A percentile compares a stretch with the other conserved stretches of the same genome.
phyloP scores from a whole-genome alignment of 2,329 filamentous ascomycete species.

The Pseudocercospora vitis region DNA sequence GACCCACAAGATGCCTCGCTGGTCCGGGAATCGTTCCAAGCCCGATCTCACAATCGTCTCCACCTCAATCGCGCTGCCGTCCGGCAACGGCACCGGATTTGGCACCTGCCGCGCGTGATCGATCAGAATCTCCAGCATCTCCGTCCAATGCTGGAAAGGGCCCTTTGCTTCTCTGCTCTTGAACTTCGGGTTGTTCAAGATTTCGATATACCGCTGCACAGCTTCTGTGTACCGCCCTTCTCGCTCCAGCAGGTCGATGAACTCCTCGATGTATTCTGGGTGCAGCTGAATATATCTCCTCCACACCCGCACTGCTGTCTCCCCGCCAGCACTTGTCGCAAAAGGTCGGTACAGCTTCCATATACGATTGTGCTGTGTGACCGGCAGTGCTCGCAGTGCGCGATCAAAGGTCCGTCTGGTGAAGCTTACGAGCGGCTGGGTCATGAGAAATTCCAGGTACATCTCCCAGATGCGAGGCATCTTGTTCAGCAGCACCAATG shows the following conservation, averaged over 20 bases:
- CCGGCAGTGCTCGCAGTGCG: conserved; percentile 83
- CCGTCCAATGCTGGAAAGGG: conserved; percentile 94
- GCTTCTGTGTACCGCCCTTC: conserved; percentile 86
- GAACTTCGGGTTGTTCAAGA: conserved; percentile 88
- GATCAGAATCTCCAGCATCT: conserved; percentile 94
- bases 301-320: conserved; percentile 92
- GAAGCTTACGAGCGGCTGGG: conserved; percentile 86
- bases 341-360: conserved; percentile 92
- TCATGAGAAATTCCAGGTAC: conserved; percentile 86
- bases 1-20: conserved; percentile 91
- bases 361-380: conserved; percentile 93
- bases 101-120: conserved; percentile 64
- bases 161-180: conserved; percentile 91
- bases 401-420: conserved; percentile 89
- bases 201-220: conserved; percentile 83
- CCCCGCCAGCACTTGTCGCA: conserved; percentile 83
- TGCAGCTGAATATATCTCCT: conserved; percentile 95
- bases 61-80: conserved; percentile 82
- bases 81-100: conserved; percentile 75
- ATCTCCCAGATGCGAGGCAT: conserved; percentile 99
- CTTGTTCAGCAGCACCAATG: conserved; percentile 91
- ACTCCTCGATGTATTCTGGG: conserved; percentile 92
- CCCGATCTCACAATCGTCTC: conserved; percentile 91
- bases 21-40: conserved; percentile 85
- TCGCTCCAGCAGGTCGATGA: conserved; percentile 82